phyloP scores from a whole-genome alignment of 768 basidiomycete species.

The Candolleomyces eurysporus region DNA sequence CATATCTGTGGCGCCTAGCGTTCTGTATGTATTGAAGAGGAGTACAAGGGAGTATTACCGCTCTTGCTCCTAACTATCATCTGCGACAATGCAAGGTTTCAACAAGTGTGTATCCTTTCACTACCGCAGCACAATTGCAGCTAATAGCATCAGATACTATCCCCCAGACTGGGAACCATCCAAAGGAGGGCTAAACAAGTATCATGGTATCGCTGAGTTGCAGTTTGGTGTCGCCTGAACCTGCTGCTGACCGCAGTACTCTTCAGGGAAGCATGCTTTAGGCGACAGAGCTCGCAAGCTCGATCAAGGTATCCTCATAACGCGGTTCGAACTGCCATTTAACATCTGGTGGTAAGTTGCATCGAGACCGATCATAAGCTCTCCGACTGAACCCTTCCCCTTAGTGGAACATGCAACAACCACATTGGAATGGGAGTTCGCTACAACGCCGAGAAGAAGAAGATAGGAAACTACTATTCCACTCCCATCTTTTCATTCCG shows the following conservation, averaged over 20 bases:
- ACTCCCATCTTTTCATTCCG: constrained; percentile 94
- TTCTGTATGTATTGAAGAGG: too few relatives aligned
- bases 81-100: constrained; percentile 41
- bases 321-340: constrained; percentile 93
- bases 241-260: not conserved
- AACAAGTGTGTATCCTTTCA: constrained; percentile 36
- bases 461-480: constrained; percentile 91
- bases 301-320: constrained; percentile 94
- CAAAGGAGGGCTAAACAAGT: constrained; percentile 70
- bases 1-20: too few relatives aligned
- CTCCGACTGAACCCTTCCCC: not conserved
- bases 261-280: constrained; percentile 86
- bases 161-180: constrained; percentile 51
- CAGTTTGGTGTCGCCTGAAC: not conserved
- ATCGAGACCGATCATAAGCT: not conserved
- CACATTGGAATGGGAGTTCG: constrained; percentile 99
- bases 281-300: constrained; percentile 93
- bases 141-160: constrained; percentile 36
- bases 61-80: constrained; percentile 1
- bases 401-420: constrained; percentile 87
- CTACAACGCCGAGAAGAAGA: constrained; percentile 99
- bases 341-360: constrained; percentile 89
- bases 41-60: not conserved
- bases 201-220: constrained; percentile 47
- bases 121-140: not conserved